Evolutionary conservation across 345 rosid species (phyloP), one percentile per base, ranked within the genome.

Genomic region (Gossypium australe): DNA sequence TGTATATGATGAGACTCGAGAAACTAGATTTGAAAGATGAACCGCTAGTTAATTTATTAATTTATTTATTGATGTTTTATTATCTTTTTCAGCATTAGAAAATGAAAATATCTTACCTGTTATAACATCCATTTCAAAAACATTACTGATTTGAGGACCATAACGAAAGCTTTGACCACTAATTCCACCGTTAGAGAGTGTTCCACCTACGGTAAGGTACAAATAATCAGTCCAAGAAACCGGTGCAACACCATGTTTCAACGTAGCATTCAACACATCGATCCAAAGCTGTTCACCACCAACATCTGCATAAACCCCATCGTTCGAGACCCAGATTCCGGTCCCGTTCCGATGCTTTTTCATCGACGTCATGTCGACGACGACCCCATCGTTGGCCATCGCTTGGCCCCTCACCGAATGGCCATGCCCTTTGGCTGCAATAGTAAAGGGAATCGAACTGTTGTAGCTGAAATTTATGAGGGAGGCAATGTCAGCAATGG

Each of bases 111-210:
- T 9, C n/a, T 24, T 89, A 95, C 99, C 99, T 10, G 96, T 95
- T 11, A 93, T 71, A 59, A 95, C 97, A 80, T 95, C 98, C 71
- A 95, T 12, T 81, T 93, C 93, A 24, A 78, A 82, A 45, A 93
- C 98, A 52, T 93, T 95, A 84, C 89, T 91, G 82, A 95, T 95
- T 80, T 93, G 99, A 47, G 99, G 99, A 38, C 99, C 98, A 18
- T 80, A 83, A 5, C 92, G 89, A 80, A 93, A 95, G 10, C 84
- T 84, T 53, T 90, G 94, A 20, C 99, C 99, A 13, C 99, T 84
- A n/a, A 95, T 95, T 71, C 99, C 99, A 11, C 91, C 98, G 53
- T 95, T 93, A 8, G 98, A 91, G 53, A 95, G 94, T 2, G 99
- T 95, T 43, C 99, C 99, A 4, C 98, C 99, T 0, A 93, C 94